These are phyloP conservation scores for Rosa multiflora DNA, from an alignment of 306 rosid species.

Conservation along the genomic window DNA sequence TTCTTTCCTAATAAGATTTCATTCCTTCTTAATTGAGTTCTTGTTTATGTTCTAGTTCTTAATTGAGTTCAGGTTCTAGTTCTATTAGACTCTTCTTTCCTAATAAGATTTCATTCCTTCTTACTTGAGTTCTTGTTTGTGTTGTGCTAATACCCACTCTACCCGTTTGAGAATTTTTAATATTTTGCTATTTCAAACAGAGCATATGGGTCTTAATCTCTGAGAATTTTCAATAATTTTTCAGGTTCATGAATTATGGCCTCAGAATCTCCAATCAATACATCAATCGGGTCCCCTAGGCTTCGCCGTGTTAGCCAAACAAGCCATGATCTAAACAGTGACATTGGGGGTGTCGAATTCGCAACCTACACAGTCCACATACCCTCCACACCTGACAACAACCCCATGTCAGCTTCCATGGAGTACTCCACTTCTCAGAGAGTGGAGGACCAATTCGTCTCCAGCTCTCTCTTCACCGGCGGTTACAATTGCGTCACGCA, in stretches of 20 bases:
- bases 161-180: background rate
- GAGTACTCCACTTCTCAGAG: slow-evolving; percentile 56
- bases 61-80: background rate
- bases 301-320: slow-evolving; percentile 34
- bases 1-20: background rate
- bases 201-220: background rate
- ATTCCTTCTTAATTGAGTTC: background rate
- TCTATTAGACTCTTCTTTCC: background rate
- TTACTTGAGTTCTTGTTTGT: background rate
- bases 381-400: slow-evolving; percentile 67
- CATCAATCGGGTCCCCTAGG: slow-evolving; percentile 31
- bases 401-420: slow-evolving; percentile 37
- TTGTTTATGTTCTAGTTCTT: background rate
- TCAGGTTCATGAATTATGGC: slow-evolving; percentile 39
- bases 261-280: slow-evolving; percentile 24
- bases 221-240: background rate
- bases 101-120: background rate
- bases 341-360: slow-evolving; percentile 29
- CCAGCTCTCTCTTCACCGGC: slow-evolving; percentile 67
- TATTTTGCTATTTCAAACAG: background rate
- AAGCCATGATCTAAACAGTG: slow-evolving; percentile 47
- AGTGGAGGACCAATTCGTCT: slow-evolving; percentile 63
- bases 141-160: background rate
- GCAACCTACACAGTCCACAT: slow-evolving; percentile 58
- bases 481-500: slow-evolving; percentile 60